Evolutionary conservation across 2,329 filamentous ascomycete genomes (phyloP), one percentile per base, ranked within the genome.

Genomic region (Pestalotiopsis sp.): DNA sequence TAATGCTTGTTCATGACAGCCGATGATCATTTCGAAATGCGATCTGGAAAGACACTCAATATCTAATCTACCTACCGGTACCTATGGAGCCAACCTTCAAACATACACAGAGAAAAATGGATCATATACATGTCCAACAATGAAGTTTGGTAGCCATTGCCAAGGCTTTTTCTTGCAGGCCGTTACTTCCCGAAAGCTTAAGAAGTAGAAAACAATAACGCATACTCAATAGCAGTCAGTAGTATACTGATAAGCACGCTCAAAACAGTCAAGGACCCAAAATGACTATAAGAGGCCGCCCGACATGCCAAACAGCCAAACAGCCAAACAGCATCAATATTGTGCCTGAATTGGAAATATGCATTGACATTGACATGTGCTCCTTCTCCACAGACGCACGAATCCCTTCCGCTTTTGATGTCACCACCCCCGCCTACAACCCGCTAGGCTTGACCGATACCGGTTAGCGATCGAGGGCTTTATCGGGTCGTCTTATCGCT

Each of bases 231-330:
- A 25, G 6, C 20, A 36, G 27, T 56, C 31, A 36, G 39, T 90
- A 67, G 92, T 91, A 75, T 91, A 92, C 58, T 56, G 17, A 36
- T 36, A 36, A 9, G 31, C 31, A 36, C 31, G 31, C 31, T 36
- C 31, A 36, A 36, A 9, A 36, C 31, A 9, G 31, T 36, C 6
- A 36, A 36, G 31, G 7, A 36, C 7, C 31, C 7, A 36, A 31
- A 25, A 25, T 14, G 25, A 27, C 23, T 45, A n/a, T 20, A n/a
- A 31, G 20, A n/a, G n/a, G 60, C 36, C 38, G 23, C n/a, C 20
- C 60, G 31, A 17, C 13, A n/a, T 39, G 25, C 1, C 49, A 17
- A 56, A 56, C 14, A 56, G 25, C 1, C 49, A 17, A 56, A 56
- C 14, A 56, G 2, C 14, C 49, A 56, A 56, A 56, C 14, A 56